A percentile compares a stretch with the other conserved stretches of the same genome.
phyloP scores from a whole-genome alignment of 2,329 filamentous ascomycete species.

The Fusarium continuum region DNA sequence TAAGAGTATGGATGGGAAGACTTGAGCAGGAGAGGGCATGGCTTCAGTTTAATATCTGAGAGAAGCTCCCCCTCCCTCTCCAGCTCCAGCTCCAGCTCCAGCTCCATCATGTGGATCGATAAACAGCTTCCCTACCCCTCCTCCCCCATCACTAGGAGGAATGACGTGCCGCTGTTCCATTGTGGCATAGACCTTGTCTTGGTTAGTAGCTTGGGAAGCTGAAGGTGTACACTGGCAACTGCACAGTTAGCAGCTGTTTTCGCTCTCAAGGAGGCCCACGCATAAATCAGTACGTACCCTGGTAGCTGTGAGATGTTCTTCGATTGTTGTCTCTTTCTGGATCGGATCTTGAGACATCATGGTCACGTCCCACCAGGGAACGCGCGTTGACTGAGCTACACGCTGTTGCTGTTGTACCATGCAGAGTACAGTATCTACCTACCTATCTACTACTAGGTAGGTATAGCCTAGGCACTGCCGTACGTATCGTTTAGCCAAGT shows the following conservation, averaged over 20 bases:
- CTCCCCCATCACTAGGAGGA: slow-evolving; percentile 14
- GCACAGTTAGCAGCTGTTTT: slow-evolving; percentile 8
- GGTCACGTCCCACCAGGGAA: slow-evolving; percentile 24
- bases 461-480: too few relatives aligned
- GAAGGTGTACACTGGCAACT: too few relatives aligned
- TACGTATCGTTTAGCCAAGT: slow-evolving; percentile 5
- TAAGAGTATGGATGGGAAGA: neutral
- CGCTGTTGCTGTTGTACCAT: slow-evolving; percentile 2
- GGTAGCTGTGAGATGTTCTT: slow-evolving; percentile 2
- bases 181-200: slow-evolving; percentile 28
- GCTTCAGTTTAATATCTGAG: slow-evolving; percentile 33
- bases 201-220: too few relatives aligned
- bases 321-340: slow-evolving; percentile 1
- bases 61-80: slow-evolving; percentile 23
- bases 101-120: slow-evolving; percentile 28
- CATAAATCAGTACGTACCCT: slow-evolving; percentile 8
- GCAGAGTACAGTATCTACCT: too few relatives aligned
- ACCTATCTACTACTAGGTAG: too few relatives aligned
- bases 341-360: slow-evolving; percentile 9
- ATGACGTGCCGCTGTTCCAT: slow-evolving; percentile 40
- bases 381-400: slow-evolving; percentile 27
- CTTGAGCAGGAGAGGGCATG: slow-evolving; percentile 10
- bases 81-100: slow-evolving; percentile 2
- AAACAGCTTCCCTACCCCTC: slow-evolving; percentile 5
- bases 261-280: slow-evolving; percentile 8